Percentiles rank a stretch among this genome's conserved stretches.
phyloP scores from a whole-genome alignment of 768 basidiomycete genomes.

The Gloeopeniophorella convolvens region DNA sequence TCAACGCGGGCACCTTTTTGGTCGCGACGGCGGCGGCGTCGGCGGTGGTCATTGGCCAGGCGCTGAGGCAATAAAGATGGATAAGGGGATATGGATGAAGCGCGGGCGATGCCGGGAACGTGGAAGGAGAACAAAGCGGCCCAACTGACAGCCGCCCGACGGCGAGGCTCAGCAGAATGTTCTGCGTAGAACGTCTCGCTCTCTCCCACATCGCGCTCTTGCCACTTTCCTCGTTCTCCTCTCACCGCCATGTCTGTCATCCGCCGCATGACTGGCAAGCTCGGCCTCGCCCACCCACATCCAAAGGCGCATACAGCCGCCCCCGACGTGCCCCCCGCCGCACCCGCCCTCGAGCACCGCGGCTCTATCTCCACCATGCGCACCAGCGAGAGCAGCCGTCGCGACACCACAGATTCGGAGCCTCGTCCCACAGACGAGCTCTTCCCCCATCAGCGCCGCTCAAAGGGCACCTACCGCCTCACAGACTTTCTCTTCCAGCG shows the following conservation, averaged over 20 bases:
- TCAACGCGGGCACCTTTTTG: slow-evolving; percentile 65
- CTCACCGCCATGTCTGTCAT: slow-evolving; percentile 23
- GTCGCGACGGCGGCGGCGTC: slow-evolving; percentile 65
- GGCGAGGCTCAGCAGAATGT: too few species aligned
- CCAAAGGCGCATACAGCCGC: slow-evolving; percentile 18
- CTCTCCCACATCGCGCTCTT: not conserved
- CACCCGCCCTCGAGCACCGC: slow-evolving; percentile 38
- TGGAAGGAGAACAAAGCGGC: not conserved
- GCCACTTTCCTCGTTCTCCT: not conserved
- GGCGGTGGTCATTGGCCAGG: slow-evolving; percentile 69
- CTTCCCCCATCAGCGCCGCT: slow-evolving; percentile 36
- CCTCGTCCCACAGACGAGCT: slow-evolving; percentile 6
- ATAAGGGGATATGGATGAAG: too few species aligned
- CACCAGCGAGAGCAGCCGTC: slow-evolving; percentile 48
- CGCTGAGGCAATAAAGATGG: too few species aligned
- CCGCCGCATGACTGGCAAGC: slow-evolving; percentile 30
- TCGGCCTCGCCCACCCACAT: slow-evolving; percentile 24
- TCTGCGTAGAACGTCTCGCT: not conserved
- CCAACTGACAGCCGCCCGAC: too few species aligned
- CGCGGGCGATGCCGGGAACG: slow-evolving; percentile 6
- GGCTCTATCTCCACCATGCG: slow-evolving; percentile 64
- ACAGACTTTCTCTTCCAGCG: slow-evolving; percentile 75
- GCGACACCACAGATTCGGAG: slow-evolving; percentile 31
- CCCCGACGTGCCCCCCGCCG: slow-evolving; percentile 13
- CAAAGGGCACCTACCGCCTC: slow-evolving; percentile 64